A percentile compares a stretch with the other conserved stretches of the same genome.
Conservation (phyloP, 2,329 filamentous ascomycete genomes). For the Talaromyces sp. region DNA sequence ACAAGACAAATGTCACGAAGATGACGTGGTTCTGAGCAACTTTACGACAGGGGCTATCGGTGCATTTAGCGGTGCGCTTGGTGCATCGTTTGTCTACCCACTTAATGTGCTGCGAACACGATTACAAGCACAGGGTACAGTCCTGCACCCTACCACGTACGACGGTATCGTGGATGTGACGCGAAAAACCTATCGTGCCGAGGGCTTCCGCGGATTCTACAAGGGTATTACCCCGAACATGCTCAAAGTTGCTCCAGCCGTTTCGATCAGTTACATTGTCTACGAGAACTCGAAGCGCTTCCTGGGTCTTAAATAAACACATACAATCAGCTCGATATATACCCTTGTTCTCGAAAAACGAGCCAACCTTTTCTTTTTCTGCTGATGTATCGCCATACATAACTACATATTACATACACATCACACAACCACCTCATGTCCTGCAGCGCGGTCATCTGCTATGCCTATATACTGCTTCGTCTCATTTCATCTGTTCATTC, state of each 20-base stretch:
- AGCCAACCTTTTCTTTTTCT: not conserved
- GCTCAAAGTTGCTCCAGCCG: conserved; percentile 89
- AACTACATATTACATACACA: not conserved
- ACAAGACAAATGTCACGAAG: conserved; percentile 67
- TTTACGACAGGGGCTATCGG: conserved; percentile 84
- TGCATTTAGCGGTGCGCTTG: conserved; percentile 84
- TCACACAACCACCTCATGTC: not conserved
- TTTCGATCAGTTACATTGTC: conserved; percentile 91
- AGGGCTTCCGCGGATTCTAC: conserved; percentile 83
- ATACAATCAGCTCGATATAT: not conserved
- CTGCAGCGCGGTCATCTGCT: not conserved
- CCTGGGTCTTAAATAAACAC: conserved; percentile 50
- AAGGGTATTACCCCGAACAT: conserved; percentile 93
- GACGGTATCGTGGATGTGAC: conserved; percentile 88
- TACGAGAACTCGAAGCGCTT: conserved; percentile 85
- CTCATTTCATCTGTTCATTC: conserved; percentile 15
- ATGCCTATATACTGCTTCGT: not conserved
- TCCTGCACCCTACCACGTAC: conserved; percentile 86
- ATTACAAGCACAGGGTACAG: conserved; percentile 88
- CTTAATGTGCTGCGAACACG: conserved; percentile 89
- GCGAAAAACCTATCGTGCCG: conserved; percentile 72
- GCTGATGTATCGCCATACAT: not conserved
- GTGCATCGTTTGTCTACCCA: conserved; percentile 91
- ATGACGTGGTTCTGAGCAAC: conserved; percentile 75
- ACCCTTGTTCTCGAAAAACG: not conserved